A percentile compares a stretch with the other conserved stretches of the same genome.
phyloP scores from a whole-genome alignment of 2,329 filamentous ascomycete species.

The Coniochaeta sp. region DNA sequence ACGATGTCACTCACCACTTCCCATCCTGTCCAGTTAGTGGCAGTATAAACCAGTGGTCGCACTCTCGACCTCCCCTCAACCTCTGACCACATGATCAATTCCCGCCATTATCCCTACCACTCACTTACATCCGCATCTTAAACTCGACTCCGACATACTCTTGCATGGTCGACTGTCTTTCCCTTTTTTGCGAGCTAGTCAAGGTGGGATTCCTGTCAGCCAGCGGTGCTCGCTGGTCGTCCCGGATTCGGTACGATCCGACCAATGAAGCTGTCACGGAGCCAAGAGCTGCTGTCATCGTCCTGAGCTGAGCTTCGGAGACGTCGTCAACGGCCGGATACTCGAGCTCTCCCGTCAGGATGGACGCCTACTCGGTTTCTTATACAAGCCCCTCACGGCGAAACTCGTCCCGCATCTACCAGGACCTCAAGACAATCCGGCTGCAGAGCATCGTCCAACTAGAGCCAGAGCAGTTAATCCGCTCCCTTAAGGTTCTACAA shows the following conservation, averaged over 20 bases:
- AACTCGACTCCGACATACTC: no score
- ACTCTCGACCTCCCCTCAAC: no score
- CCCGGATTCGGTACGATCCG: no score
- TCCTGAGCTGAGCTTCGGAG: not conserved
- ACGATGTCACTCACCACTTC: no score
- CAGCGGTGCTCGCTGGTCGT: no score
- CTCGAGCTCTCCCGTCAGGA: conserved; percentile 12
- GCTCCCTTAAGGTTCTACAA: conserved; percentile 13
- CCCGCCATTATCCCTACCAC: not conserved
- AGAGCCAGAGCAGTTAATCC: conserved; percentile 20
- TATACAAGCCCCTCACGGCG: conserved; percentile 36
- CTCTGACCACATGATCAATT: no score
- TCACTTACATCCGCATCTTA: no score
- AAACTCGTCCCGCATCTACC: conserved; percentile 40
- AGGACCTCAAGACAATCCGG: conserved; percentile 37
- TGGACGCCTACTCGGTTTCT: conserved; percentile 48
- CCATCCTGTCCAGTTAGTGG: no score
- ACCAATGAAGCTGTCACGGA: no score
- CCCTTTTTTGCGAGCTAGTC: no score
- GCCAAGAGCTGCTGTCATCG: not conserved
- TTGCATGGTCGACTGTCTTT: no score
- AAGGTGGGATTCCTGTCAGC: no score
- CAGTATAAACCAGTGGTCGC: not conserved
- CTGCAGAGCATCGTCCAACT: conserved; percentile 26
- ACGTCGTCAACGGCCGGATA: not conserved